Conservation (phyloP, 2,329 filamentous ascomycete genomes). For the Pseudogymnoascus sp. region DNA sequence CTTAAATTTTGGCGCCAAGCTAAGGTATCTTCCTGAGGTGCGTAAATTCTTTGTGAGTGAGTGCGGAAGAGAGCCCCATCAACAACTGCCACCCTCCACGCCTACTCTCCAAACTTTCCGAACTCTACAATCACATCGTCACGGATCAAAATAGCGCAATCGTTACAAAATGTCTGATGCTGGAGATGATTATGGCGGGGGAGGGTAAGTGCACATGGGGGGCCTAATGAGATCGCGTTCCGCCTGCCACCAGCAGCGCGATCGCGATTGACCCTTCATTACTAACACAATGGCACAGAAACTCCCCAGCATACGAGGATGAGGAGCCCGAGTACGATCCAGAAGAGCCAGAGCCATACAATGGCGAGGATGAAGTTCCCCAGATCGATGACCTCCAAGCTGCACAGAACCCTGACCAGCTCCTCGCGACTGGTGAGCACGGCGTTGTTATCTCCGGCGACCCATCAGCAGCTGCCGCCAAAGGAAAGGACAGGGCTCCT, state of each 20-base stretch:
- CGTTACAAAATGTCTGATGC: conserved; percentile 59
- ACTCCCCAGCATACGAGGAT: conserved; percentile 65
- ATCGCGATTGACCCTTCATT: conserved; percentile 19
- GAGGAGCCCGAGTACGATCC: conserved; percentile 53
- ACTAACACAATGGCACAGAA: conserved; percentile 40
- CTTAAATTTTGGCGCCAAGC: conserved; percentile 20
- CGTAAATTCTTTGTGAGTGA: conserved; percentile 20
- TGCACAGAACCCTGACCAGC: conserved; percentile 46
- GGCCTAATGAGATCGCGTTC: conserved; percentile 1
- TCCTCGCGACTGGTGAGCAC: conserved; percentile 27
- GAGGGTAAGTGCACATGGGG: conserved; percentile 38
- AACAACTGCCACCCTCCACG: conserved; percentile 10
- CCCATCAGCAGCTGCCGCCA: conserved; percentile 50
- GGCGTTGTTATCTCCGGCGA: conserved; percentile 51
- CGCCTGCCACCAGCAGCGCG: not conserved
- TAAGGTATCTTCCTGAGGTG: conserved; percentile 7
- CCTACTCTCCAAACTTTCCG: conserved; percentile 3
- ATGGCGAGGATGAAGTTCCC: conserved; percentile 44
- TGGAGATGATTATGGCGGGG: conserved; percentile 54
- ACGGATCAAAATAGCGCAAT: not conserved
- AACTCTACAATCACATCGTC: conserved; percentile 1
- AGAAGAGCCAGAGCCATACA: conserved; percentile 44
- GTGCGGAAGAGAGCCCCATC: conserved; percentile 1
- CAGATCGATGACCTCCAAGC: conserved; percentile 44
- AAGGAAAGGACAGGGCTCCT: conserved; percentile 45